Evolutionary conservation across 2,329 filamentous ascomycete species (phyloP), one percentile per base, ranked within the genome.

Genomic region (Paecilomyces fulvus): DNA sequence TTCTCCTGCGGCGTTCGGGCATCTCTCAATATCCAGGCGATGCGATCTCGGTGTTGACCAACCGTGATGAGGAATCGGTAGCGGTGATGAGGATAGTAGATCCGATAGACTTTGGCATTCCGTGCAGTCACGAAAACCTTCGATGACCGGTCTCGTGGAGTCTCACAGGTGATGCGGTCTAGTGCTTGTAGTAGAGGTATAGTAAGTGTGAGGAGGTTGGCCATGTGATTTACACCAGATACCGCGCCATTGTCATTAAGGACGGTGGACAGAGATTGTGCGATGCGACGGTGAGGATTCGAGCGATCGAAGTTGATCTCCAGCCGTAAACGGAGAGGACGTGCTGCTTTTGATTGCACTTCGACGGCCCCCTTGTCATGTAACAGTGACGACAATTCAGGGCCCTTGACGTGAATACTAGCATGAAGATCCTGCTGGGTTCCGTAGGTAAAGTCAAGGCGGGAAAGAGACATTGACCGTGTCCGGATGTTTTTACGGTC

Each of bases 201-300:
- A 1, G 73, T 75, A 46, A 70, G 60, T 4, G 61, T 61, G 28
- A 76, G 65, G 28, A 72, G 58, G 23, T 65, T 64, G 25, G 72
- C 58, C 20, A 70, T 61, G 31, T 60, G 60, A 49, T 69, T 63
- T 43, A 75, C 57, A 9, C 68, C 65, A 2, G 64, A 56, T 49
- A 68, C 66, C 21, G 65, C 57, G 30, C 65, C 64, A 28, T 61
- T 57, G 23, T 64, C 61, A 52, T 75, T 76, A 50, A 75, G 60
- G 50, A 64, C 67, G 52, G 68, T 64, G 1, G 69, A 67, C 11
- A 76, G 63, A n/a, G 73, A 61, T 52, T 71, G 69, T 59, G 69
- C 70, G 51, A 76, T 72, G 28, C 73, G 71, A 49, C 72, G 70
- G 61, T 75, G 73, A 49, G 72, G 73, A 52, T 70, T 75, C 23